Evolutionary conservation across 1,139 yeast species (phyloP).

Genomic region (Hyphopichia wangnamkhiaoensis): DNA sequence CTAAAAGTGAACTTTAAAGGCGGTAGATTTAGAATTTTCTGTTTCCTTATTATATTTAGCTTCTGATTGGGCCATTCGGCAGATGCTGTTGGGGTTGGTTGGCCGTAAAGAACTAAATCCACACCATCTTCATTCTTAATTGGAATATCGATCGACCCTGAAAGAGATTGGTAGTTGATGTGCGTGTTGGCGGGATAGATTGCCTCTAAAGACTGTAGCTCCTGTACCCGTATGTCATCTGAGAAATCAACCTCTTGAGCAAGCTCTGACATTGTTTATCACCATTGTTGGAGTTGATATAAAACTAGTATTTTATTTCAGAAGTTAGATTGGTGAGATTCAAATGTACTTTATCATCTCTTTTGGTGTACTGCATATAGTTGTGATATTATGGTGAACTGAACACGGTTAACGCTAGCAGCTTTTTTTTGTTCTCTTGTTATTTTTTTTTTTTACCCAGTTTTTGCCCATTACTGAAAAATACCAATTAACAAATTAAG

Average conservation of each 20-base stretch:
- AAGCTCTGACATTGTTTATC: no score
- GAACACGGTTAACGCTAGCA: background rate
- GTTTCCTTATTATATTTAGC: background rate
- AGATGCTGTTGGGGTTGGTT: conserved; percentile 4
- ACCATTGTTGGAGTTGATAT: no score
- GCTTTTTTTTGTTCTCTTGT: no score
- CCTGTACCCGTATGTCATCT: conserved; percentile 33
- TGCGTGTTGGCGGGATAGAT: conserved; percentile 50
- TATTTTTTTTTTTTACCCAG: background rate
- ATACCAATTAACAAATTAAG: no score
- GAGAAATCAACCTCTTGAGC: conserved; percentile 15
- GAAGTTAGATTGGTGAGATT: no score
- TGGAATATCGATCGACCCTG: conserved; percentile 31
- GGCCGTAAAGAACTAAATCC: conserved; percentile 6
- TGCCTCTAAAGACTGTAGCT: conserved; percentile 46
- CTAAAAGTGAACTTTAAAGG: conserved; percentile 27
- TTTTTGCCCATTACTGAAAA: background rate
- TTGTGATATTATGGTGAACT: background rate
- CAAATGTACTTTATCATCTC: no score
- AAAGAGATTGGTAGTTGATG: conserved; percentile 14
- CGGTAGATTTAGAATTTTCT: conserved; percentile 26
- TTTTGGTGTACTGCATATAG: no score
- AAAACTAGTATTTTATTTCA: no score
- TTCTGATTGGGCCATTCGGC: background rate
- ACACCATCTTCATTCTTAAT: conserved; percentile 22